Percentiles rank a stretch among this genome's conserved stretches.
These are phyloP conservation scores for Globisporangium carolinianum DNA, from an alignment of 352 stramenopile species.

Conservation along the genomic window DNA sequence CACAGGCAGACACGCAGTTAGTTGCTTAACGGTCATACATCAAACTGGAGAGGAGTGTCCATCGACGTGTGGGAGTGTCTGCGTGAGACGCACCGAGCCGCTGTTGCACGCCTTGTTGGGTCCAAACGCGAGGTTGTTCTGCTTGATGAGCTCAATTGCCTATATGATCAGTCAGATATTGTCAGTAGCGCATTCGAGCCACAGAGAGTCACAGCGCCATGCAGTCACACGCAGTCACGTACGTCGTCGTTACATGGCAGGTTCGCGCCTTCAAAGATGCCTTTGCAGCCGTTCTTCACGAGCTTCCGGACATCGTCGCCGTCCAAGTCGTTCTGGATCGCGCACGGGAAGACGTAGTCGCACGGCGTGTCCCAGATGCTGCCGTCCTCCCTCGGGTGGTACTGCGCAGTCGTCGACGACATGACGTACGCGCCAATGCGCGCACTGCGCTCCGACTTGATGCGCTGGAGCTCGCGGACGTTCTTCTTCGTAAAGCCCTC, in stretches of 20 bases:
- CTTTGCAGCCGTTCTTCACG: slow-evolving; percentile 86
- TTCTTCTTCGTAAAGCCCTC: slow-evolving; percentile 77
- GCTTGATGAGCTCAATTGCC: slow-evolving; percentile 76
- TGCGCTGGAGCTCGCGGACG: slow-evolving; percentile 63
- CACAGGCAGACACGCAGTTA: background rate
- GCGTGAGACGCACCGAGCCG: slow-evolving; percentile 33
- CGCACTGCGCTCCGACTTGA: slow-evolving; percentile 79
- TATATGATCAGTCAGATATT: background rate
- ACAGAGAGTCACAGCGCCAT: background rate
- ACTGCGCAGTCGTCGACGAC: slow-evolving; percentile 83
- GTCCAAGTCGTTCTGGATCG: slow-evolving; percentile 92
- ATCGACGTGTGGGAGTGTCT: background rate
- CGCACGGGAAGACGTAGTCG: slow-evolving; percentile 96
- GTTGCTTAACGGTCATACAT: background rate
- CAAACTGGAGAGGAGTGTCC: background rate
- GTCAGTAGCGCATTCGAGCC: background rate
- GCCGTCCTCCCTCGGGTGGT: slow-evolving; percentile 71
- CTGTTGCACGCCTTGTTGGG: slow-evolving; percentile 85
- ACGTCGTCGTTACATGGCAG: slow-evolving; percentile 75
- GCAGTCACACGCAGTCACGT: background rate
- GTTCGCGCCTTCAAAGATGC: slow-evolving; percentile 84
- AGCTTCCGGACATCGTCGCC: slow-evolving; percentile 59
- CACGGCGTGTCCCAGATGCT: slow-evolving; percentile 88
- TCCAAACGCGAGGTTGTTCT: slow-evolving; percentile 74
- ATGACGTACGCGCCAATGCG: slow-evolving; percentile 85